Conservation (phyloP, 1,139 yeast species). For the Cylindricascospora bacillispora region DNA sequence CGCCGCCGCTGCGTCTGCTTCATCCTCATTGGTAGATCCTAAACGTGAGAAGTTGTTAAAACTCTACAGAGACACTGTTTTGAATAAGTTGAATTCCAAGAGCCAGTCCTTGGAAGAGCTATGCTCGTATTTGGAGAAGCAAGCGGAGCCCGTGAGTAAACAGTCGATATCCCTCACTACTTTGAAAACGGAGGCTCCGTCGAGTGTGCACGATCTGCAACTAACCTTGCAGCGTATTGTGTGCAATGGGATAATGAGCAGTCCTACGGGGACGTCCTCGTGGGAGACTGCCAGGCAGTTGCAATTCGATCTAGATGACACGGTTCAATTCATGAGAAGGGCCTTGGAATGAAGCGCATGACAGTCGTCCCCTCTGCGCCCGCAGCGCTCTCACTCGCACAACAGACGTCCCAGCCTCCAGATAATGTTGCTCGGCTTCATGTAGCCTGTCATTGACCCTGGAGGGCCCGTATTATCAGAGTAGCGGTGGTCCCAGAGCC, state of each 20-base stretch:
- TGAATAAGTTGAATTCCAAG: constrained; percentile 20
- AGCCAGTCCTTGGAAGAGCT: constrained; percentile 15
- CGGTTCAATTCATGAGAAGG: constrained; percentile 25
- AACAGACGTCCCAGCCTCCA: no score
- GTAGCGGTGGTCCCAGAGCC: no score
- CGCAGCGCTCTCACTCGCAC: no score
- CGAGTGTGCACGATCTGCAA: constrained; percentile 23
- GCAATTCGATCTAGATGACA: constrained; percentile 23
- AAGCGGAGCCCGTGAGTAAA: constrained; percentile 8
- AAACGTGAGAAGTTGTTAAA: constrained; percentile 21
- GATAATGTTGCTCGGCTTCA: no score
- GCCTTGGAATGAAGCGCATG: constrained; percentile 17
- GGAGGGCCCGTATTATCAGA: no score
- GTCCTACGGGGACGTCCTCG: constrained; percentile 12
- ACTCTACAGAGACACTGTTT: constrained; percentile 23
- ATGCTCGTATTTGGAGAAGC: constrained; percentile 7
- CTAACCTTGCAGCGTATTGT: constrained; percentile 20
- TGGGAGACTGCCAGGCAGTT: constrained; percentile 20
- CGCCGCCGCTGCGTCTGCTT: not conserved
- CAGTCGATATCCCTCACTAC: constrained; percentile 14
- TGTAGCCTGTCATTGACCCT: no score
- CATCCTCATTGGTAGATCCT: constrained; percentile 10
- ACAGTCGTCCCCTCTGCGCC: no score
- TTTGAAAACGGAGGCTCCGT: constrained; percentile 18
- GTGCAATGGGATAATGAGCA: constrained; percentile 20